Conservation (phyloP, 371 early-diverging fungal species). For the Pancytospora philotis region DNA sequence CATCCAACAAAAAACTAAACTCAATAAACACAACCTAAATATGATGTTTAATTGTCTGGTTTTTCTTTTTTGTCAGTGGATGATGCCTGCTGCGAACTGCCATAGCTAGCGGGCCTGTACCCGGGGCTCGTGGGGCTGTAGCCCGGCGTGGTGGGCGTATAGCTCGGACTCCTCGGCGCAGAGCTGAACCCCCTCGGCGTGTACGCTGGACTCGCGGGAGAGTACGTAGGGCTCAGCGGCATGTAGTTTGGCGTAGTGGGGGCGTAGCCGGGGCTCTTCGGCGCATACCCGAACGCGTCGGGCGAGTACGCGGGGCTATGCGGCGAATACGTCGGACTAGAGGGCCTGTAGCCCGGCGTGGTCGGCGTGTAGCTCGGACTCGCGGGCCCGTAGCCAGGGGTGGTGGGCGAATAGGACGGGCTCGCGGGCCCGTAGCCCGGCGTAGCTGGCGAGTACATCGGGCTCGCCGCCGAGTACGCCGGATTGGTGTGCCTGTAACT, state of each 20-base stretch:
- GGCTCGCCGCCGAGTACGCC: slow-evolving; percentile 60
- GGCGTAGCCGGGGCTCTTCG: slow-evolving; percentile 64
- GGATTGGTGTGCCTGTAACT: slow-evolving; percentile 61
- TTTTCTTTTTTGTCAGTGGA: too few species aligned
- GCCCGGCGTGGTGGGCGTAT: neutral
- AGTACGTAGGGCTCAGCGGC: slow-evolving; percentile 62
- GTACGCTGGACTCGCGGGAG: slow-evolving; percentile 45
- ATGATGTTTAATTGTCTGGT: too few species aligned
- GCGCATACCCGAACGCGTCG: neutral
- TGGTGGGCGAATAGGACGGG: slow-evolving; percentile 68
- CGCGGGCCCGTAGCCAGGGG: slow-evolving; percentile 59
- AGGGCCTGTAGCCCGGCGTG: slow-evolving; percentile 65
- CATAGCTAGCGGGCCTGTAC: slow-evolving; percentile 67
- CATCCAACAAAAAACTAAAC: too few species aligned
- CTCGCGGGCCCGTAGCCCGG: slow-evolving; percentile 22
- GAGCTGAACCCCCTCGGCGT: slow-evolving; percentile 60
- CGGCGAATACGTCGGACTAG: slow-evolving; percentile 65
- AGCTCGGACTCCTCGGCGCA: slow-evolving; percentile 41
- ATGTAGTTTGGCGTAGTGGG: slow-evolving; percentile 61
- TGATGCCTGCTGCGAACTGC: too few species aligned
- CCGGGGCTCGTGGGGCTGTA: slow-evolving; percentile 60
- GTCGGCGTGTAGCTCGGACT: slow-evolving; percentile 34
- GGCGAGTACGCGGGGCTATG: slow-evolving; percentile 46
- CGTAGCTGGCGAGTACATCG: neutral
- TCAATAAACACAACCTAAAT: too few species aligned